These are phyloP conservation scores for Thymus quinquecostatus DNA, from an alignment of 257 asterid species.

Conservation along the genomic window DNA sequence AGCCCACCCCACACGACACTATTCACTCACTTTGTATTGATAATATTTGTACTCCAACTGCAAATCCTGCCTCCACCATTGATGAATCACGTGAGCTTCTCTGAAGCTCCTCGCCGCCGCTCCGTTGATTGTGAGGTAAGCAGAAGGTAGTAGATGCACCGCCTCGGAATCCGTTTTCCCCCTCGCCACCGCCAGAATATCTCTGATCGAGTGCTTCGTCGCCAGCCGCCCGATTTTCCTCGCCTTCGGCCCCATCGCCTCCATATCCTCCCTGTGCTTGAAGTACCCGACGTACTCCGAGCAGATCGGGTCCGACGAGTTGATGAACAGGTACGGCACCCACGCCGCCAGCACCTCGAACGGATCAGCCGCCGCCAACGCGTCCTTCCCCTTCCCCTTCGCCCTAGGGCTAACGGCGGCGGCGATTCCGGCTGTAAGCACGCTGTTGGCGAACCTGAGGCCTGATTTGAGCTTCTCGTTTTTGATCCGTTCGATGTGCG, in stretches of 20 bases:
- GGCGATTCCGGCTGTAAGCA: constrained; percentile 60
- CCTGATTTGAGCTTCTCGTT: constrained; percentile 59
- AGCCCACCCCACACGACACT: too few relatives aligned
- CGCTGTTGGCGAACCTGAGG: constrained; percentile 51
- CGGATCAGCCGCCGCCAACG: constrained; percentile 24
- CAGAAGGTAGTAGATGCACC: constrained; percentile 67
- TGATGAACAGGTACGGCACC: constrained; percentile 68
- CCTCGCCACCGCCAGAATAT: constrained; percentile 37
- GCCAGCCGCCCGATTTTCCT: constrained; percentile 61
- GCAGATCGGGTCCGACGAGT: constrained; percentile 63
- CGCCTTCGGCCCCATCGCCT: constrained; percentile 37
- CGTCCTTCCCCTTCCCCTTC: constrained; percentile 13
- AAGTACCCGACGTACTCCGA: constrained; percentile 67
- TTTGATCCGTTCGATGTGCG: constrained; percentile 53
- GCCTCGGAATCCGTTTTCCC: constrained; percentile 56
- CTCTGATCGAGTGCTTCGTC: constrained; percentile 58
- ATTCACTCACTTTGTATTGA: constrained; percentile 23
- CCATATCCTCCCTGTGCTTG: constrained; percentile 66
- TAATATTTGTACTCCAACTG: constrained; percentile 42
- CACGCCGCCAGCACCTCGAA: constrained; percentile 52
- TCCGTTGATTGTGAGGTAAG: constrained; percentile 47
- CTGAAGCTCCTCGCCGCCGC: constrained; percentile 37
- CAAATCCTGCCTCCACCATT: constrained; percentile 69
- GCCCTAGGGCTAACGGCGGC: constrained; percentile 33
- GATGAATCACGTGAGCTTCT: constrained; percentile 68